Evolutionary conservation across 306 rosid genomes (phyloP).

Genomic region (Ceratonia siliqua): DNA sequence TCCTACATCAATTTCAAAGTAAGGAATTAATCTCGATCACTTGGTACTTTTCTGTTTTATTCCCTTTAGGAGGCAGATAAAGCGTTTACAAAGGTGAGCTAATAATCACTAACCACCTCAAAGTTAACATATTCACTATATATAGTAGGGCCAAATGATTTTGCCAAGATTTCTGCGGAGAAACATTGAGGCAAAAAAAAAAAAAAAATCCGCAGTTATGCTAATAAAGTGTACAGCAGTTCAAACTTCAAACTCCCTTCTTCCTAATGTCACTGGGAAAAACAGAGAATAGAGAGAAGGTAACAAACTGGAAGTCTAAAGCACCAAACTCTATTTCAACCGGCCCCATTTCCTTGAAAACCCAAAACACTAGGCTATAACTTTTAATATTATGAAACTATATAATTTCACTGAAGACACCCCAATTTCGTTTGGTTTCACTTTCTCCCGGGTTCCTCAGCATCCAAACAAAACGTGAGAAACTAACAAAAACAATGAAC

Average conservation of each 20-base stretch:
- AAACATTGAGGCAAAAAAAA: background rate
- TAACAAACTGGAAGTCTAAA: background rate
- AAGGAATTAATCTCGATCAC: background rate
- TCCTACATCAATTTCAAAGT: too few species aligned
- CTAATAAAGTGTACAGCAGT: background rate
- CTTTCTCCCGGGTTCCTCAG: background rate
- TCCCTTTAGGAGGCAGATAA: background rate
- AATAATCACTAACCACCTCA: background rate
- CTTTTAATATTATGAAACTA: background rate
- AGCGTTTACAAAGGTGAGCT: background rate
- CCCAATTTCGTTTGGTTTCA: background rate
- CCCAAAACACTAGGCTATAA: background rate
- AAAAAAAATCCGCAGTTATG: background rate
- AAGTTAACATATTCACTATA: background rate
- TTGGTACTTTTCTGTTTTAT: background rate
- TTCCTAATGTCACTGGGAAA: background rate
- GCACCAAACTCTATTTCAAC: background rate
- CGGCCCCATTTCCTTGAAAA: background rate
- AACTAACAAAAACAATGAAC: background rate
- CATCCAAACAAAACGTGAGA: background rate
- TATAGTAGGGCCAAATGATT: background rate
- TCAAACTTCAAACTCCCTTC: background rate
- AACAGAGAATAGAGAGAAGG: background rate
- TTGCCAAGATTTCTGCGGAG: background rate
- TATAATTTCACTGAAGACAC: conserved; percentile 11